Evolutionary conservation across 2,329 filamentous ascomycete species (phyloP), one percentile per base, ranked within the genome.

Genomic region (Dendryphion nanum): DNA sequence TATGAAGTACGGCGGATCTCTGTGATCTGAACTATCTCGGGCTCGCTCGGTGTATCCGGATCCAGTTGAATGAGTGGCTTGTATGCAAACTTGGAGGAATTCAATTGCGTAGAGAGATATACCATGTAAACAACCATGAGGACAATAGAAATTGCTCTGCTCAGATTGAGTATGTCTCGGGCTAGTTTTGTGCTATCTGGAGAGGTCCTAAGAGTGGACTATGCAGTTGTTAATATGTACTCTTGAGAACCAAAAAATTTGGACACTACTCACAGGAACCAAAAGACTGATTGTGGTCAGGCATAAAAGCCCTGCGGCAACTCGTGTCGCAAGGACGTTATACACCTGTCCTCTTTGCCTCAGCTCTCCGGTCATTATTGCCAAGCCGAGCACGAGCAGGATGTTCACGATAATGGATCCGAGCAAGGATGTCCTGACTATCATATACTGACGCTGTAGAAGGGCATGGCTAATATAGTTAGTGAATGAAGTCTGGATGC

Each of bases 371-470:
- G 83, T 69, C 90, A 90, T 73, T 89, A 95, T 46, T 64, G 83
- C 91, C 77, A 88, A 90, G 36, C 87, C 89, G 73, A 93, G 73
- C 35, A 94, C 86, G 10, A 94, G 77, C 2, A 94, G 76, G 38
- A 95, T 67, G 60, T 95, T 95, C 30, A 87, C 93, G 14, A 95
- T 72, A 56, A 95, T 93, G 60, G 83, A 88, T 33, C 89, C 89
- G 39, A 95, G 85, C 16, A 95, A 73, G 0, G 89, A 94, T 0
- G 89, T 93, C 62, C 94, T 86, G 1, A 95, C 88, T 44, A 95
- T 90, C 29, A 85, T 69, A n/a, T 91, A 77, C 64, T 93, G 78
- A 75, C 3, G 23, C 23, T 26, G 23, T n/a, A 26, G n/a, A 8
- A 26, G n/a, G 23, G 23, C 23, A 26, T 26, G 23, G 3, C 23